Evolutionary conservation across 306 rosid genomes (phyloP).

Genomic region (Sesbania bispinosa): DNA sequence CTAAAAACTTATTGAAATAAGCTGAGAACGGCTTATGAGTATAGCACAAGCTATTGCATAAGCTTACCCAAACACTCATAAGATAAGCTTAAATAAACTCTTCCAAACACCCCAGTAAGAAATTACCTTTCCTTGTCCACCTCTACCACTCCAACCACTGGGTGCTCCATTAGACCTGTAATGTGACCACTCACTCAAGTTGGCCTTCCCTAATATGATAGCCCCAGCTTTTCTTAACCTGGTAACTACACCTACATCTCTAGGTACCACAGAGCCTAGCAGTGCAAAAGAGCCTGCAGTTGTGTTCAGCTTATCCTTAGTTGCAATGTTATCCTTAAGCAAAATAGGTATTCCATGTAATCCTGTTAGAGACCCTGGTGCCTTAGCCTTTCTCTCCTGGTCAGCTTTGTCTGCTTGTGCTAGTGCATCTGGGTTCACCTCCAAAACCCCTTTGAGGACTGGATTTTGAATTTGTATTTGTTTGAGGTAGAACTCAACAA

Average conservation of each 20-base stretch:
- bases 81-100: no score
- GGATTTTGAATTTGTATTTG: conserved; percentile 41
- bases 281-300: conserved; percentile 65
- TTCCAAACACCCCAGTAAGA: no score
- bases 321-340: conserved; percentile 65
- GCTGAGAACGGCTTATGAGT: no score
- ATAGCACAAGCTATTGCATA: no score
- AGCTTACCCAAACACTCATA: no score
- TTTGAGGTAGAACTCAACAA: conserved; percentile 53
- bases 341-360: conserved; percentile 67
- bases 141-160: conserved; percentile 57
- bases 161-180: conserved; percentile 18
- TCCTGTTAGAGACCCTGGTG: not conserved
- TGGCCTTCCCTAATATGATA: conserved; percentile 64
- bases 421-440: conserved; percentile 60
- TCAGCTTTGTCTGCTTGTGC: conserved; percentile 52
- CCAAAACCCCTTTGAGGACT: conserved; percentile 44
- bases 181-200: conserved; percentile 57
- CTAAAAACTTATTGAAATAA: no score
- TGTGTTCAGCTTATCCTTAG: conserved; percentile 64
- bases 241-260: conserved; percentile 60
- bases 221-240: conserved; percentile 70
- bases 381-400: conserved; percentile 20
- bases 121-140: conserved; percentile 59
- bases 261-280: conserved; percentile 56